A percentile compares a stretch with the other conserved stretches of the same genome.
Evolutionary conservation across 345 rosid species (phyloP).

Genomic region (Cardamine chenopodiifolia): DNA sequence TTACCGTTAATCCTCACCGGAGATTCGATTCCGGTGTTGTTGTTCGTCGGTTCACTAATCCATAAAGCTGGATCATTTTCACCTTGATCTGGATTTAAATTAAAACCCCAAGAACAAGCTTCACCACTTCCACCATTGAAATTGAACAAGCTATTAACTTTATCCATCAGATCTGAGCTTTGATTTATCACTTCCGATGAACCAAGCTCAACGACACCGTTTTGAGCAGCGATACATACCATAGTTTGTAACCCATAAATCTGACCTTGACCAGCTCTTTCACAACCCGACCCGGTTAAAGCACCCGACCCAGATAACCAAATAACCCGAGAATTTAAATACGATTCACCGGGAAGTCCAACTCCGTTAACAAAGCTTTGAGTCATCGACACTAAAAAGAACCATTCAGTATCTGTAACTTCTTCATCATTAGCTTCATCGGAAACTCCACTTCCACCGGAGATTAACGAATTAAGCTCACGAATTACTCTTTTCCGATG

Average conservation of each 20-base stretch:
- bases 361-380: slow-evolving; percentile 75
- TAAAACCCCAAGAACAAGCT: slow-evolving; percentile 62
- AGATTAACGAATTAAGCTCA: slow-evolving; percentile 84
- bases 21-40: slow-evolving; percentile 45
- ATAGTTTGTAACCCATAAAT: slow-evolving; percentile 79
- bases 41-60: slow-evolving; percentile 62
- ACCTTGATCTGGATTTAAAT: slow-evolving; percentile 63
- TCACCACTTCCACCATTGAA: slow-evolving; percentile 67
- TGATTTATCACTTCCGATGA: slow-evolving; percentile 74
- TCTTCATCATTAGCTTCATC: slow-evolving; percentile 76
- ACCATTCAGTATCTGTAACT: slow-evolving; percentile 98
- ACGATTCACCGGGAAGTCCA: slow-evolving; percentile 82
- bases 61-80: slow-evolving; percentile 87
- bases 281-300: slow-evolving; percentile 65
- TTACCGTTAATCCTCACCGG: slow-evolving; percentile 43
- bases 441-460: slow-evolving; percentile 59
- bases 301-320: slow-evolving; percentile 80
- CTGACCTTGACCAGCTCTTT: slow-evolving; percentile 77
- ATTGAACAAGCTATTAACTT: slow-evolving; percentile 71
- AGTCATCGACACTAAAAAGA: slow-evolving; percentile 95
- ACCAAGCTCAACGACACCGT: slow-evolving; percentile 94
- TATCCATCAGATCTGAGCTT: slow-evolving; percentile 84
- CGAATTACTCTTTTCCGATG: slow-evolving; percentile 88
- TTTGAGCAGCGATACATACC: slow-evolving; percentile 81
- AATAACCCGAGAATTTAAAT: slow-evolving; percentile 55